Percentiles rank a stretch among this genome's conserved stretches.
phyloP scores from a whole-genome alignment of 495 filamentous ascomycete genomes.

The Haplographium delicatum region DNA sequence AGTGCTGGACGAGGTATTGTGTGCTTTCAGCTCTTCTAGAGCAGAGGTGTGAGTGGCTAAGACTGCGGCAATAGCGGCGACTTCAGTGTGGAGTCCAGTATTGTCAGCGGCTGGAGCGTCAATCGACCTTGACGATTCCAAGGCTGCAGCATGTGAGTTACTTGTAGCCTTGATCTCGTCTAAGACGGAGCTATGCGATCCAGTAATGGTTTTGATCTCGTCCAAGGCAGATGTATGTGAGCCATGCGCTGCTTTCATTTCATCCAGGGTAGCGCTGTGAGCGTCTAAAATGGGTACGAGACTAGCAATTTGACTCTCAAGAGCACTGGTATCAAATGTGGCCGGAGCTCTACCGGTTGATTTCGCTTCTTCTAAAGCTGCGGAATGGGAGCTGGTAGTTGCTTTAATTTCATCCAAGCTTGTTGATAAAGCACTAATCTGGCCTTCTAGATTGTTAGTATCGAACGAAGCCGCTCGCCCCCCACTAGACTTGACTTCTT shows the following conservation, averaged over 20 bases:
- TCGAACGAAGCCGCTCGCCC: not conserved
- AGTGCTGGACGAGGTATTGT: not conserved
- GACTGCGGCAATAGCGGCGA: not conserved
- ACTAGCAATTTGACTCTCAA: not conserved
- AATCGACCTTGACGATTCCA: not conserved
- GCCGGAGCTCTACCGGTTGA: not conserved
- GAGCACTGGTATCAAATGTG: not conserved
- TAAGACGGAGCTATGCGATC: not conserved
- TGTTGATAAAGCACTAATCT: not conserved
- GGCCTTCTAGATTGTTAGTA: not conserved
- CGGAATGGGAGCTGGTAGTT: not conserved
- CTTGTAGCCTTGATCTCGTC: conserved; percentile 11
- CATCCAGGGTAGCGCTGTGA: not conserved
- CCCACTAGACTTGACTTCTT: not conserved
- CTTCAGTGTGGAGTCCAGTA: not conserved
- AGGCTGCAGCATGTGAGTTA: not conserved
- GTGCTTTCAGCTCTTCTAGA: not conserved
- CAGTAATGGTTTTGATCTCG: not conserved
- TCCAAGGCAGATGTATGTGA: conserved; percentile 4
- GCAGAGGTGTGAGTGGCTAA: not conserved
- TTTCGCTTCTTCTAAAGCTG: not conserved
- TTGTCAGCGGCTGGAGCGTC: not conserved
- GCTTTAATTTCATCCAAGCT: conserved; percentile 2
- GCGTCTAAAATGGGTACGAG: not conserved
- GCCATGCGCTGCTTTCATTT: not conserved